A percentile compares a stretch with the other conserved stretches of the same genome.
Conservation (phyloP, 2,329 filamentous ascomycete species). For the Eutypa lata region DNA sequence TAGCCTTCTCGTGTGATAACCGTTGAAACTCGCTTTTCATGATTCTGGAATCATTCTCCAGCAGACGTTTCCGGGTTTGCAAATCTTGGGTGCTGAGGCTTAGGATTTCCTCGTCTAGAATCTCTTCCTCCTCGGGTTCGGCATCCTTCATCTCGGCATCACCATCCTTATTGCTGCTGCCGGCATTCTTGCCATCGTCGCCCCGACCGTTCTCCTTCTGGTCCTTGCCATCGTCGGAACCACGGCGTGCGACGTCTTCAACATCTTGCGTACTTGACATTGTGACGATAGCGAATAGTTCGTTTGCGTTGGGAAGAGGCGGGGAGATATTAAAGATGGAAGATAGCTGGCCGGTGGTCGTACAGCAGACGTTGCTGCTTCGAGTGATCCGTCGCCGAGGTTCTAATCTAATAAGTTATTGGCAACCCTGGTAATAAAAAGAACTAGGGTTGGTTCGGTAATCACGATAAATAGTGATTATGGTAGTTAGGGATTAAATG, state of each 20-base stretch:
- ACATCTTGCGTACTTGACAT: constrained; percentile 30
- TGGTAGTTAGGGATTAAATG: no score
- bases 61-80: constrained; percentile 79
- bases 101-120: constrained; percentile 90
- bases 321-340: not conserved
- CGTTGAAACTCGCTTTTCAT: constrained; percentile 98
- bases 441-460: no score
- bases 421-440: no score
- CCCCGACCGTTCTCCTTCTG: constrained; percentile 52
- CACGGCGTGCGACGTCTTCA: constrained; percentile 23
- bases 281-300: constrained; percentile 6
- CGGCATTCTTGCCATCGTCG: constrained; percentile 53
- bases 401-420: not conserved
- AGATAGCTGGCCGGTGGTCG: not conserved
- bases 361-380: not conserved
- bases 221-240: constrained; percentile 40
- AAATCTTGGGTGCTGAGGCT: constrained; percentile 93
- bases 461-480: no score
- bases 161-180: constrained; percentile 57
- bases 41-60: constrained; percentile 97
- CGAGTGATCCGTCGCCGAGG: not conserved
- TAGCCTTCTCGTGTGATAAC: constrained; percentile 88
- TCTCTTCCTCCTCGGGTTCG: constrained; percentile 69
- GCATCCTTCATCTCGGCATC: constrained; percentile 93
- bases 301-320: constrained; percentile 4